Evolutionary conservation across 2,329 filamentous ascomycete genomes (phyloP).

Genomic region (Fusarium transvaalense): DNA sequence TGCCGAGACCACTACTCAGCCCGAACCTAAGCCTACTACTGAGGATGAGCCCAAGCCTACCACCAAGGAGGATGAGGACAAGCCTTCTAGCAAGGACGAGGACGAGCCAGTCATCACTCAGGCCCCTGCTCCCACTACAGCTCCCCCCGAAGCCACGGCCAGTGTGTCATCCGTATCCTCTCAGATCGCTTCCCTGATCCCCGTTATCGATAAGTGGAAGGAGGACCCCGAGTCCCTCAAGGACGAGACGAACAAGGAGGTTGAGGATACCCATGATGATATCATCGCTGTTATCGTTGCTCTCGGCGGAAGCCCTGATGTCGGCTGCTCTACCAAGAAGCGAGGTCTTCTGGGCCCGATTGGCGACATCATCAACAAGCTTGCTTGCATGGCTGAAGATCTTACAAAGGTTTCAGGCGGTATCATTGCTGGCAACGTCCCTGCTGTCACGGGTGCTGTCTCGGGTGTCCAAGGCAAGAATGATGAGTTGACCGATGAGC

Average conservation of each 20-base stretch:
- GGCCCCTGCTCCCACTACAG: constrained; percentile 21
- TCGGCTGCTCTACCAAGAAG: constrained; percentile 21
- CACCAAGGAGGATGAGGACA: constrained; percentile 1
- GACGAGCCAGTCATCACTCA: constrained; percentile 18
- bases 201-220: constrained; percentile 35
- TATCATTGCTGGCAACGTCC: constrained; percentile 25
- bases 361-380: constrained; percentile 30
- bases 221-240: constrained; percentile 13
- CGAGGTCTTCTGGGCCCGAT: constrained; percentile 31
- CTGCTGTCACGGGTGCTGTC: constrained; percentile 19
- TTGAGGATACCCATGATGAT: constrained; percentile 20
- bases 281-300: constrained; percentile 18
- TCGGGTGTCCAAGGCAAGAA: constrained; percentile 13
- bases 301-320: constrained; percentile 17
- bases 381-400: constrained; percentile 30
- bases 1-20: not conserved
- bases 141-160: constrained; percentile 29
- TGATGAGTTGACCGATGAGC: constrained; percentile 26
- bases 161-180: constrained; percentile 27
- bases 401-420: constrained; percentile 17
- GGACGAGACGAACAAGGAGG: constrained; percentile 27
- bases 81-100: constrained; percentile 18
- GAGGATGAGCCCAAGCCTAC: not conserved
- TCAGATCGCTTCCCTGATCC: constrained; percentile 24
- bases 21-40: not conserved